Conservation (phyloP, 257 asterid species). For the Ballota nigra region DNA sequence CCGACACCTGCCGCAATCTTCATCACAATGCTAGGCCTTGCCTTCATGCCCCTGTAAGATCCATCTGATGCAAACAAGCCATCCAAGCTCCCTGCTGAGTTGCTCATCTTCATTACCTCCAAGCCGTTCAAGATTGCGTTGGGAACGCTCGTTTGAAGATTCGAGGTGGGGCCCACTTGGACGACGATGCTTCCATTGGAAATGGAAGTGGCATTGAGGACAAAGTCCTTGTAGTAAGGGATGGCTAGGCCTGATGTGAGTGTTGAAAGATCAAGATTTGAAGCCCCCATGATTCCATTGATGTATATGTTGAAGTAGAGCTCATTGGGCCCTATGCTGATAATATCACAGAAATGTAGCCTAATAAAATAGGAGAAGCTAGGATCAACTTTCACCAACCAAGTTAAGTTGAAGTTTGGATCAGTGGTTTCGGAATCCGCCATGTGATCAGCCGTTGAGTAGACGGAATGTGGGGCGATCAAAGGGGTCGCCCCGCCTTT, state of each 20-base stretch:
- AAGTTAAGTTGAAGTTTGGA: conserved; percentile 76
- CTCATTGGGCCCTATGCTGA: conserved; percentile 66
- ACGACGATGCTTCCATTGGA: conserved; percentile 46
- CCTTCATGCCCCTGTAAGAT: conserved; percentile 16
- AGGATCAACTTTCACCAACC: conserved; percentile 76
- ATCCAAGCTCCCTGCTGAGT: conserved; percentile 74
- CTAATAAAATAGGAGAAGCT: conserved; percentile 72
- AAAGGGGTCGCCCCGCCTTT: conserved; percentile 70
- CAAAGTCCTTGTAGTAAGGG: conserved; percentile 76
- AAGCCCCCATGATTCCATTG: conserved; percentile 49
- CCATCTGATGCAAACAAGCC: conserved; percentile 65
- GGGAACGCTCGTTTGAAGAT: conserved; percentile 44
- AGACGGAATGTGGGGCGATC: conserved; percentile 63
- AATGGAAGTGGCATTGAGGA: conserved; percentile 60
- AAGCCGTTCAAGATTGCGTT: conserved; percentile 85
- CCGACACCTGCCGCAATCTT: conserved; percentile 54
- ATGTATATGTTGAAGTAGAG: conserved; percentile 84
- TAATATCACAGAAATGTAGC: conserved; percentile 84
- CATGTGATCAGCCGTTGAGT: conserved; percentile 79
- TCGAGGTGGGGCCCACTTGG: conserved; percentile 72
- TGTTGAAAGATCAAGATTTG: conserved; percentile 76
- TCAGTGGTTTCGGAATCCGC: conserved; percentile 57
- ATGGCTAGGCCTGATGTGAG: conserved; percentile 61
- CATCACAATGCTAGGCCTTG: conserved; percentile 20
- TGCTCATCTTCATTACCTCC: conserved; percentile 92